Evolutionary conservation across 2,329 filamentous ascomycete genomes (phyloP).

Genomic region (Rhynchosporium secalis): DNA sequence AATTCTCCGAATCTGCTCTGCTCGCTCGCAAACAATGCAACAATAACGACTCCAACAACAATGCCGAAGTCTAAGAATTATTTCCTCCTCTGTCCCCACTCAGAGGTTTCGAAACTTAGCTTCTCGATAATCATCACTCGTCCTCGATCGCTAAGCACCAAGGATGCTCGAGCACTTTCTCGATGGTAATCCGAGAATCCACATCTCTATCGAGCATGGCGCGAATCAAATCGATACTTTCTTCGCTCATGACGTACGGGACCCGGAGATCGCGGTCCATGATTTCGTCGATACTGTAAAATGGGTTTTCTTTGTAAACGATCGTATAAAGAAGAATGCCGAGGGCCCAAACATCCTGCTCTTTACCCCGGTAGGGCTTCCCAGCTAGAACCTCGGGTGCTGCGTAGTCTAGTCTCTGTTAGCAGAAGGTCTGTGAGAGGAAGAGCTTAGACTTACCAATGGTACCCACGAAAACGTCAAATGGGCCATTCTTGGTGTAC

Average conservation of each 20-base stretch:
- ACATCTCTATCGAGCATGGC: slow-evolving; percentile 93
- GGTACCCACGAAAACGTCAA: slow-evolving; percentile 98
- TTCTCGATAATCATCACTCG: slow-evolving; percentile 31
- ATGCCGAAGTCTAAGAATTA: slow-evolving; percentile 12
- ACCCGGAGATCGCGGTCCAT: slow-evolving; percentile 95
- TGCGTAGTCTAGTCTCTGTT: slow-evolving; percentile 73
- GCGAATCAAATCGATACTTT: slow-evolving; percentile 88
- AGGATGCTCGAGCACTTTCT: slow-evolving; percentile 83
- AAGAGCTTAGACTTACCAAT: slow-evolving; percentile 68
- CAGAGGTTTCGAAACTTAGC: slow-evolving; percentile 16
- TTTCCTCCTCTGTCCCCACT: slow-evolving; percentile 6
- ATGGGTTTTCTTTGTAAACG: slow-evolving; percentile 99
- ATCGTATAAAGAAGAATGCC: slow-evolving; percentile 98
- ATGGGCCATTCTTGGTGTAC: slow-evolving; percentile 97
- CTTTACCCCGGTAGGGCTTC: slow-evolving; percentile 87
- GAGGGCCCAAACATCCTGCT: slow-evolving; percentile 97
- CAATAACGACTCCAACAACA: background rate
- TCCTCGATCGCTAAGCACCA: slow-evolving; percentile 54
- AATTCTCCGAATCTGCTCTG: background rate
- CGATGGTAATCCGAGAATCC: slow-evolving; percentile 77
- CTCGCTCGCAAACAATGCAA: slow-evolving; percentile 1
- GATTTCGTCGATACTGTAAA: slow-evolving; percentile 98
- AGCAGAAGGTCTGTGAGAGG: slow-evolving; percentile 15
- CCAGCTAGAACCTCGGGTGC: slow-evolving; percentile 97
- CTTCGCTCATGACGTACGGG: slow-evolving; percentile 84